These are phyloP conservation scores for Debaryomyces coudertii DNA, from an alignment of 1,139 yeast species.

Conservation along the genomic window DNA sequence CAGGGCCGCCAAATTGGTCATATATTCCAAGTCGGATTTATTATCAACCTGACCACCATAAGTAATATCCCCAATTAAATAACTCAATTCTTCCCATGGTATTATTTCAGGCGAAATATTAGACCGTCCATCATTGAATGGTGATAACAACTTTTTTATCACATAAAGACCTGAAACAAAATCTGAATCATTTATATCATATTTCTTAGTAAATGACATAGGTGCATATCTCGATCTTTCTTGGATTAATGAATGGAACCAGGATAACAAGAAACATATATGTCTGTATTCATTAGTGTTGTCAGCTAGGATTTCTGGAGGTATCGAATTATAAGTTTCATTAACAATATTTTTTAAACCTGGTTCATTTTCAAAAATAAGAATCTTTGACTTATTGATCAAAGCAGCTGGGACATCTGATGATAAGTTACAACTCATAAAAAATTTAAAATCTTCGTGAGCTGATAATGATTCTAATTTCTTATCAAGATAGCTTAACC, in stretches of 20 bases:
- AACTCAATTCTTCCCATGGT: slow-evolving; percentile 61
- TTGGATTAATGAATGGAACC: slow-evolving; percentile 69
- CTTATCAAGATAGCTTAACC: slow-evolving; percentile 62
- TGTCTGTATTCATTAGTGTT: slow-evolving; percentile 51
- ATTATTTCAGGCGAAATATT: slow-evolving; percentile 51
- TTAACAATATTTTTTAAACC: slow-evolving; percentile 57
- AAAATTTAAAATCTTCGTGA: slow-evolving; percentile 46
- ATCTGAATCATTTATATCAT: slow-evolving; percentile 80
- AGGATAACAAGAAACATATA: slow-evolving; percentile 57
- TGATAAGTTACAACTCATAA: slow-evolving; percentile 60
- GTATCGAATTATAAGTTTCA: slow-evolving; percentile 42
- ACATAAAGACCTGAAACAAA: slow-evolving; percentile 54
- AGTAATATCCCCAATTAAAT: slow-evolving; percentile 55
- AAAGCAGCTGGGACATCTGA: slow-evolving; percentile 56
- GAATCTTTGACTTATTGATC: slow-evolving; percentile 52
- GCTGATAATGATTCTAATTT: slow-evolving; percentile 32
- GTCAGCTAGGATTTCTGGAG: slow-evolving; percentile 20
- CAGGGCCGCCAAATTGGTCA: slow-evolving; percentile 26
- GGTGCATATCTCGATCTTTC: slow-evolving; percentile 66
- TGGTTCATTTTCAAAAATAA: slow-evolving; percentile 63
- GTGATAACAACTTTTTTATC: slow-evolving; percentile 43
- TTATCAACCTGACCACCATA: slow-evolving; percentile 78
- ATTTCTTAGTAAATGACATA: slow-evolving; percentile 58
- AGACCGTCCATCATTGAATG: slow-evolving; percentile 27
- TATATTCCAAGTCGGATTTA: slow-evolving; percentile 42